These are phyloP conservation scores for Stephania japonica DNA, from an alignment of 164 flowering plant species.

Conservation along the genomic window DNA sequence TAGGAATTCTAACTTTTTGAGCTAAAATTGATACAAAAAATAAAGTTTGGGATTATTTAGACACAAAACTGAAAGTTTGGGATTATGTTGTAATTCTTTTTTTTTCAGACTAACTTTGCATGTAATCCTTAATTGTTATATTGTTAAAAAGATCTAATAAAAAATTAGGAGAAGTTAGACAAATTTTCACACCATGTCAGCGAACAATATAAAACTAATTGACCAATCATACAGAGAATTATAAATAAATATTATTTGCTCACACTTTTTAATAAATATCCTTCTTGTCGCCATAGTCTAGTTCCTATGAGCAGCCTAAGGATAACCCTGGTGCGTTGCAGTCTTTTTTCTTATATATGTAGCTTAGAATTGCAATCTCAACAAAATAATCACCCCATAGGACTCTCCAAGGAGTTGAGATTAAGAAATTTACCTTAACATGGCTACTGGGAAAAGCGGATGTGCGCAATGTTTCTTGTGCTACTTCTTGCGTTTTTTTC, in stretches of 20 bases:
- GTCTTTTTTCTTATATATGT: background rate
- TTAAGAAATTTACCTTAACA: slow-evolving; percentile 37
- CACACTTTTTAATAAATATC: too few species aligned
- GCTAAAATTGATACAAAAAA: too few species aligned
- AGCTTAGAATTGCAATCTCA: background rate
- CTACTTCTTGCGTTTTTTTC: slow-evolving; percentile 34
- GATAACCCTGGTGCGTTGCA: too few species aligned
- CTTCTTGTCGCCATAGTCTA: background rate
- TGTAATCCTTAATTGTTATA: too few species aligned
- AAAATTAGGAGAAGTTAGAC: background rate
- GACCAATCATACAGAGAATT: too few species aligned
- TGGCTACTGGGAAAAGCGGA: slow-evolving; percentile 50
- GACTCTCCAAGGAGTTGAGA: background rate
- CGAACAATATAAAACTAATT: background rate
- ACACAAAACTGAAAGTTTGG: too few species aligned
- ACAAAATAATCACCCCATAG: background rate
- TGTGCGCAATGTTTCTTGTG: slow-evolving; percentile 60
- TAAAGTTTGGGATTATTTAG: too few species aligned
- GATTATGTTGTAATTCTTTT: too few species aligned
- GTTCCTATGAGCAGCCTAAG: background rate
- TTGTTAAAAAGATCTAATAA: too few species aligned
- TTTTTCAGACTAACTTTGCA: too few species aligned
- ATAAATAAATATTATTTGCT: too few species aligned
- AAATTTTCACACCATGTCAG: background rate
- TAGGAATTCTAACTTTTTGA: too few species aligned